A percentile compares a stretch with the other conserved stretches of the same genome.
phyloP scores from a whole-genome alignment of 345 rosid genomes.

The Salix exigua region DNA sequence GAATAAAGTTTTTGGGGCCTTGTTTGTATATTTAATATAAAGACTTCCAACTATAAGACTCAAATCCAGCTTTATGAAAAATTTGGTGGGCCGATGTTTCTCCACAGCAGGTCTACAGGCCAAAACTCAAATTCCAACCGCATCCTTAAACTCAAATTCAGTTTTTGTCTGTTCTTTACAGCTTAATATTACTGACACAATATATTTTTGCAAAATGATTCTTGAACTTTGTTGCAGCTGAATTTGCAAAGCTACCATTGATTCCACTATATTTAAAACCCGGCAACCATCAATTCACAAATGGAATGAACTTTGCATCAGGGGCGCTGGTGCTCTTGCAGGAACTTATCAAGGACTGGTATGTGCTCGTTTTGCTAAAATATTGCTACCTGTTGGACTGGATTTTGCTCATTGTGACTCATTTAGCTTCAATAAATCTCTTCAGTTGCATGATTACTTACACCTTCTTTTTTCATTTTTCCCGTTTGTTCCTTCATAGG shows the following conservation, averaged over 20 bases:
- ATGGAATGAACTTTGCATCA: constrained; percentile 49
- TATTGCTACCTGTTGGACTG: background rate
- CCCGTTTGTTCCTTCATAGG: constrained; percentile 17
- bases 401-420: background rate
- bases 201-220: background rate
- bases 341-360: constrained; percentile 38
- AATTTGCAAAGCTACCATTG: constrained; percentile 39
- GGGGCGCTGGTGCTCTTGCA: constrained; percentile 48
- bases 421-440: background rate
- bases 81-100: too few relatives aligned
- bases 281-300: constrained; percentile 12
- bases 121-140: too few relatives aligned
- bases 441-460: background rate
- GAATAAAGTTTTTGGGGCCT: too few relatives aligned
- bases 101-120: too few relatives aligned
- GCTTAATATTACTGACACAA: background rate
- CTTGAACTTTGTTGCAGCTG: constrained; percentile 24
- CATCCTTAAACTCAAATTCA: too few relatives aligned
- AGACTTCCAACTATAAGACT: too few relatives aligned
- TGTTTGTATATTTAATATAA: too few relatives aligned
- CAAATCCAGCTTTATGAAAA: too few relatives aligned
- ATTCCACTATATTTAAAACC: constrained; percentile 43
- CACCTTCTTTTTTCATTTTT: background rate
- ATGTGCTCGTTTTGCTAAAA: background rate
- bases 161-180: too few relatives aligned